phyloP scores from a whole-genome alignment of 2,329 filamentous ascomycete species.

The Penicillium sp. region DNA sequence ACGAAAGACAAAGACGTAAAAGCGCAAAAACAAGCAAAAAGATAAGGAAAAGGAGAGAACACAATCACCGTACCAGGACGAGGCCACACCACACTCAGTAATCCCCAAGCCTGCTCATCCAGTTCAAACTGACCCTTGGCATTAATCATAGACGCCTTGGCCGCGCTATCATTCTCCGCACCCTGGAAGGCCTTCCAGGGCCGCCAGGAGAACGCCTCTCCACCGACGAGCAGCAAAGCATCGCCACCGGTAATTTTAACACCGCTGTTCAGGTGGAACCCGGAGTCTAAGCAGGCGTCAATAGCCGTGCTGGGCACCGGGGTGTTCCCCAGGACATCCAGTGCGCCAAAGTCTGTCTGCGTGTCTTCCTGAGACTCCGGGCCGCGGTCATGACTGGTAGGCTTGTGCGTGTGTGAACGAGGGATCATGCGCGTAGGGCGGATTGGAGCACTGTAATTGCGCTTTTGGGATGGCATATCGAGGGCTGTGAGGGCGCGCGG shows the following conservation, averaged over 20 bases:
- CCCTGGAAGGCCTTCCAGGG: conserved; percentile 67
- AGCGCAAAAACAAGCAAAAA: conserved; percentile 6
- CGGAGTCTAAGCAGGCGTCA: conserved; percentile 78
- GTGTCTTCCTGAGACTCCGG: conserved; percentile 64
- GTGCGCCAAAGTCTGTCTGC: conserved; percentile 70
- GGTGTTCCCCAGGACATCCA: conserved; percentile 78
- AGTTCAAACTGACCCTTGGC: conserved; percentile 81
- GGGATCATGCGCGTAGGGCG: conserved; percentile 39
- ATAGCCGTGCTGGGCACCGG: conserved; percentile 80
- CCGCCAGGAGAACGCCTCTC: conserved; percentile 86
- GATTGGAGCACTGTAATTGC: conserved; percentile 33
- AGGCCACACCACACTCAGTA: conserved; percentile 80
- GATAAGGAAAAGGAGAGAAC: neutral
- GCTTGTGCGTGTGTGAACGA: conserved; percentile 41
- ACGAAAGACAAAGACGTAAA: neutral
- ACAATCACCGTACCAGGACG: conserved; percentile 71
- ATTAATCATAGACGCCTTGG: conserved; percentile 64
- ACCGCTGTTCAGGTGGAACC: conserved; percentile 85
- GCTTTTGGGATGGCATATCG: conserved; percentile 18
- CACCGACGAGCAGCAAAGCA: conserved; percentile 78
- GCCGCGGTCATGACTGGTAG: conserved; percentile 59
- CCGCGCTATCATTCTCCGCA: conserved; percentile 35
- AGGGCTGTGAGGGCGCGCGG: conserved; percentile 15
- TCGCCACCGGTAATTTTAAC: conserved; percentile 68
- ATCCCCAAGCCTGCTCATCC: conserved; percentile 68